Evolutionary conservation across 1,284 basidiomycete genomes (phyloP).

Genomic region (Agaricales sp.): DNA sequence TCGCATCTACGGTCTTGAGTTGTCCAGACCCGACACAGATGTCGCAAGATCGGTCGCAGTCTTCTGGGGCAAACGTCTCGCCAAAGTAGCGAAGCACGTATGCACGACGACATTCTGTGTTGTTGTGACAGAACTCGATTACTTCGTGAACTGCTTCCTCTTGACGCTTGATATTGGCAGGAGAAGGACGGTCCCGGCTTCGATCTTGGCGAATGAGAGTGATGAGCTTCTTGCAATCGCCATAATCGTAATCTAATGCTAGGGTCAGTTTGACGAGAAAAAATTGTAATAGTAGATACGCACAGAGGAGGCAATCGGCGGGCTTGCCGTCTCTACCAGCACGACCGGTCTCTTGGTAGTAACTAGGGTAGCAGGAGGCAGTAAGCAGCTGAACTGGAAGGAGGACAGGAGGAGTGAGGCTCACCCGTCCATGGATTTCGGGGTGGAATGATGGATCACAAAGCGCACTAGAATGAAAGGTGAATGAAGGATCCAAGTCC

Average conservation of each 20-base stretch:
- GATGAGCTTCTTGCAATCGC: conserved; percentile 39
- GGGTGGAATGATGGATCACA: conserved; percentile 69
- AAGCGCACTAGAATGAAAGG: conserved; percentile 46
- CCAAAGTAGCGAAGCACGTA: conserved; percentile 43
- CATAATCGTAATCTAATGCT: conserved; percentile 40
- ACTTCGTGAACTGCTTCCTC: conserved; percentile 47
- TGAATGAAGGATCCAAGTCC: conserved; percentile 4
- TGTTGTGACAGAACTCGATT: conserved; percentile 46
- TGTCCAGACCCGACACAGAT: conserved; percentile 31
- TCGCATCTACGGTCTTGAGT: conserved; percentile 28
- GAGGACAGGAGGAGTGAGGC: no score
- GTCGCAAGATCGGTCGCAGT: conserved; percentile 43
- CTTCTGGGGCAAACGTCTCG: conserved; percentile 26
- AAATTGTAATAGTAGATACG: conserved; percentile 9
- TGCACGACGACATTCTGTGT: conserved; percentile 54
- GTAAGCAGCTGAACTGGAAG: no score
- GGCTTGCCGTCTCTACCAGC: conserved; percentile 71
- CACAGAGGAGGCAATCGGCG: conserved; percentile 54
- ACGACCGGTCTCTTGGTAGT: conserved; percentile 81
- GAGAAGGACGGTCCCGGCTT: conserved; percentile 21
- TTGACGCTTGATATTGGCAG: conserved; percentile 42
- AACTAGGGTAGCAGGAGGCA: conserved; percentile 26
- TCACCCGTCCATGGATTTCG: conserved; percentile 59
- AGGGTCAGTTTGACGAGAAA: background rate
- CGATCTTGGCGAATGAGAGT: conserved; percentile 42